Evolutionary conservation across 2,329 filamentous ascomycete species (phyloP).

Genomic region (Penicillium sp.): DNA sequence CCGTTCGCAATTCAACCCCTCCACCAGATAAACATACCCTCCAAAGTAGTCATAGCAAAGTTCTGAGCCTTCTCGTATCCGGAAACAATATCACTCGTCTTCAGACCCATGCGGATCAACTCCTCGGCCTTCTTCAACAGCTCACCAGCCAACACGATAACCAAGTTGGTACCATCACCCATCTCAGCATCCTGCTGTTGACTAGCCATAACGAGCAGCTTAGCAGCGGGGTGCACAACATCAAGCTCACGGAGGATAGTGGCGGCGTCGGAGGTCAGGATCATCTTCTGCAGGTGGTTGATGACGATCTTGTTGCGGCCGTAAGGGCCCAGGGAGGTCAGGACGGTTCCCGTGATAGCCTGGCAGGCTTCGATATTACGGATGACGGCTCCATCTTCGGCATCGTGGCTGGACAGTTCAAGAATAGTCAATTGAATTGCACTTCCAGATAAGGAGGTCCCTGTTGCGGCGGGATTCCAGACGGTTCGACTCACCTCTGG

Average conservation of each 20-base stretch:
- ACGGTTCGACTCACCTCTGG: conserved; percentile 69
- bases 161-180: conserved; percentile 96
- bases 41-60: conserved; percentile 80
- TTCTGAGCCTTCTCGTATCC: conserved; percentile 95
- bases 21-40: conserved; percentile 55
- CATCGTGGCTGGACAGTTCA: conserved; percentile 74
- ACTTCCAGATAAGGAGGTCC: conserved; percentile 24
- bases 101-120: conserved; percentile 91
- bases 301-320: conserved; percentile 99
- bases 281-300: conserved; percentile 99
- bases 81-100: conserved; percentile 95
- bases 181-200: conserved; percentile 99
- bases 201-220: conserved; percentile 96
- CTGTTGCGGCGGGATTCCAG: conserved; percentile 11
- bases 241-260: conserved; percentile 97
- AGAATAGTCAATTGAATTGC: conserved; percentile 15
- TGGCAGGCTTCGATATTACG: conserved; percentile 99
- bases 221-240: conserved; percentile 96
- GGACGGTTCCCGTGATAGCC: conserved; percentile 91
- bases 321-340: conserved; percentile 95
- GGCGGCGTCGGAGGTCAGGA: conserved; percentile 94
- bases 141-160: conserved; percentile 94
- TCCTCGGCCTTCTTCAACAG: conserved; percentile 96
- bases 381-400: conserved; percentile 97
- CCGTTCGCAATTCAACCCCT: not conserved